phyloP scores from a whole-genome alignment of 2,329 filamentous ascomycete genomes.

The Pseudogymnoascus sp. region DNA sequence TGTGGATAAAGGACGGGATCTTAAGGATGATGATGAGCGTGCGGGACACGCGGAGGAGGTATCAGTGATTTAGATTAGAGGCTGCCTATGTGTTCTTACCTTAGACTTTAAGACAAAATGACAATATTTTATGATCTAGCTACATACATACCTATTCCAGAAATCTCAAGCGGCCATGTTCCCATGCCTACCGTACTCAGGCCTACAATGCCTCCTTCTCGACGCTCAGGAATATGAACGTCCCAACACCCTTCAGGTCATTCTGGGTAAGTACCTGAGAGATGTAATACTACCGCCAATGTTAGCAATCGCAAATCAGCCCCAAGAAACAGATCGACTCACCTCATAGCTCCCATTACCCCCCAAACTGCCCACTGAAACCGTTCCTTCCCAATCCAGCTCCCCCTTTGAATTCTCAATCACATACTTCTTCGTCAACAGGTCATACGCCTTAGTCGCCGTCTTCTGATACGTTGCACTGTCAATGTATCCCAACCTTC shows the following conservation, averaged over 20 bases:
- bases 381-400: constrained; percentile 22
- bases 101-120: no score
- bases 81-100: neutral
- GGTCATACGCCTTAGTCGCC: constrained; percentile 18
- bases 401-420: constrained; percentile 10
- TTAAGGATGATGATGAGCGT: neutral
- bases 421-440: constrained; percentile 15
- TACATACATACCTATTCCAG: neutral
- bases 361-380: constrained; percentile 20
- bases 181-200: neutral
- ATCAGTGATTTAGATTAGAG: neutral
- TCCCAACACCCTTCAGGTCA: constrained; percentile 22
- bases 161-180: neutral
- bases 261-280: constrained; percentile 17
- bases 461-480: constrained; percentile 13
- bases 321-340: neutral
- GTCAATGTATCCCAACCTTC: constrained; percentile 30
- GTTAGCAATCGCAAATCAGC: neutral
- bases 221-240: constrained; percentile 21
- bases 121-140: neutral
- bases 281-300: constrained; percentile 19
- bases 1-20: neutral
- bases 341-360: constrained; percentile 20
- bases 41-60: neutral
- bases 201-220: constrained; percentile 12